These are phyloP conservation scores for Erysimum cheiri DNA, from an alignment of 441 rosid species.

Conservation along the genomic window DNA sequence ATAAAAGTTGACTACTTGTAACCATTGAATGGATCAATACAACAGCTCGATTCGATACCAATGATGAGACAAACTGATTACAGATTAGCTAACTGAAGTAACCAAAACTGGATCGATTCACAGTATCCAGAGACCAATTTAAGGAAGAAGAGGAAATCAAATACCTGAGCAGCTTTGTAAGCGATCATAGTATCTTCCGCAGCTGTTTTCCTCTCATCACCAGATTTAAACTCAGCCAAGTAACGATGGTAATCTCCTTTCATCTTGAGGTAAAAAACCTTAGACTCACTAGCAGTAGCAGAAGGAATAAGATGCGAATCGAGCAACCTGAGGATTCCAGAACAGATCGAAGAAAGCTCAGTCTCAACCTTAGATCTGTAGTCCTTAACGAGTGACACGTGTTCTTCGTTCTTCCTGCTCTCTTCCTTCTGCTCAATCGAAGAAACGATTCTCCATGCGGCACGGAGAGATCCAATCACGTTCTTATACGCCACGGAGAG, in stretches of 20 bases:
- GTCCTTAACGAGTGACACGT: slow-evolving; percentile 53
- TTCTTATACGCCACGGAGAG: slow-evolving; percentile 60
- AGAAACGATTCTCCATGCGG: slow-evolving; percentile 59
- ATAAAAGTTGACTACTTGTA: neutral
- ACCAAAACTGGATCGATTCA: neutral
- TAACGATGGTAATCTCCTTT: slow-evolving; percentile 61
- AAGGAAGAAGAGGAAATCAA: neutral
- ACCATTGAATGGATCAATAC: neutral
- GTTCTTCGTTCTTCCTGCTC: slow-evolving; percentile 59
- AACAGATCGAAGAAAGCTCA: slow-evolving; percentile 50
- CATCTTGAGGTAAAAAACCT: slow-evolving; percentile 59
- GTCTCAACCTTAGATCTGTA: slow-evolving; percentile 53
- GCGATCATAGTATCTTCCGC: slow-evolving; percentile 54
- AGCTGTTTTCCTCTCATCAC: slow-evolving; percentile 55
- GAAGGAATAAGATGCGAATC: slow-evolving; percentile 55
- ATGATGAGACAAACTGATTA: neutral
- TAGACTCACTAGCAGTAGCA: slow-evolving; percentile 48
- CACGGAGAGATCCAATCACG: slow-evolving; percentile 58
- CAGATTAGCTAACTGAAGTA: neutral
- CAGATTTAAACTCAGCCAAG: slow-evolving; percentile 54
- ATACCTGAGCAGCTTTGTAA: slow-evolving; percentile 56
- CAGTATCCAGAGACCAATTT: neutral
- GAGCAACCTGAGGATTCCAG: slow-evolving; percentile 47
- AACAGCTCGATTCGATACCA: slow-evolving; percentile 7
- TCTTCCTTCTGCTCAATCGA: slow-evolving; percentile 62